Percentiles rank a stretch among this genome's conserved stretches.
phyloP scores from a whole-genome alignment of 768 basidiomycete genomes.

The Amanita rubescens region DNA sequence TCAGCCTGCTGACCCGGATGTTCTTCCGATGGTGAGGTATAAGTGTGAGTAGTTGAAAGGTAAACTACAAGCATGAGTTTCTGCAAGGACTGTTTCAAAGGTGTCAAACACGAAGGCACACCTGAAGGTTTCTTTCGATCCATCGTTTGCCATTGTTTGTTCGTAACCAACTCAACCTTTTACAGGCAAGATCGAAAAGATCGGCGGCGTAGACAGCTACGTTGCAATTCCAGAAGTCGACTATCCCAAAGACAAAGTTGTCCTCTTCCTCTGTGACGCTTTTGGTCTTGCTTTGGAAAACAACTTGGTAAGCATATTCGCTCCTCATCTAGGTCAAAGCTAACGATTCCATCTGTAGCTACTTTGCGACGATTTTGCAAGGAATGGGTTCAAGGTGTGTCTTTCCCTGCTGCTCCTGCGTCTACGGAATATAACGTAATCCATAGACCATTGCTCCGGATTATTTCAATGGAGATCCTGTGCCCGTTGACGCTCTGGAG shows the following conservation, averaged over 20 bases:
- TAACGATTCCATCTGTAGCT: slow-evolving; percentile 27
- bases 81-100: neutral
- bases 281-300: slow-evolving; percentile 30
- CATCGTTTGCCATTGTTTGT: too few species aligned
- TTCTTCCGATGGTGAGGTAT: too few species aligned
- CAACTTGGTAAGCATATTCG: neutral
- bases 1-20: neutral
- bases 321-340: neutral
- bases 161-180: neutral
- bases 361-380: slow-evolving; percentile 35
- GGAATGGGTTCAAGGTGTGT: slow-evolving; percentile 31
- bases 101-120: slow-evolving; percentile 4
- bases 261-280: slow-evolving; percentile 47
- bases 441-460: slow-evolving; percentile 30
- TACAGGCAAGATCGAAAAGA: slow-evolving; percentile 38
- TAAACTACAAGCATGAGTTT: too few species aligned
- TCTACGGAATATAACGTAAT: too few species aligned
- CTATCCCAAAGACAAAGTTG: slow-evolving; percentile 47
- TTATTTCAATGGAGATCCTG: slow-evolving; percentile 34
- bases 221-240: slow-evolving; percentile 43
- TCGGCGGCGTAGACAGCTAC: slow-evolving; percentile 44
- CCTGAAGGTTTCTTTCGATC: neutral
- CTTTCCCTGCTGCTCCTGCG: neutral
- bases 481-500: slow-evolving; percentile 30
- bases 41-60: too few species aligned